Base-by-base conservation (phyloP, 371 early-diverging fungal species). In the Dinochytrium kinnereticum region DNA sequence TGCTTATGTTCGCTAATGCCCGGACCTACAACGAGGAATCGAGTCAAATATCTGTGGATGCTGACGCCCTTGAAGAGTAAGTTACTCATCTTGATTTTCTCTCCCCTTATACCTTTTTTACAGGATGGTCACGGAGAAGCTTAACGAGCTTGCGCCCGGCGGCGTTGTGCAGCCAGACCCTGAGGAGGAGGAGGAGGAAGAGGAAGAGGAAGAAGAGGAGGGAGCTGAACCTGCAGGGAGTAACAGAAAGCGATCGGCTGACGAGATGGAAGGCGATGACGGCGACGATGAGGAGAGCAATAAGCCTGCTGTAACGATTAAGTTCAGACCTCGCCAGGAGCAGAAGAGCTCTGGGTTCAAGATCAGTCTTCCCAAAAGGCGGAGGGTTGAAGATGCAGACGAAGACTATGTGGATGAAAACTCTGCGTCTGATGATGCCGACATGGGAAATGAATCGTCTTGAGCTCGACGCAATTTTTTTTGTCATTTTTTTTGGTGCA, bases 1-100 rank as follows among this genome's bases (percentile, higher is more conserved):
- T 88, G 0, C 77, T 89, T 15, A 91, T 95, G 91, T 90, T 92
- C 38, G 77, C 81, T 1, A 95, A 95, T 76, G 95, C 95, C 0
- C 89, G 90, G 71, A 87, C 82, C 7, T 95, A 93, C 78, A 95
- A 95, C 59, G 81, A 86, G 7, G 90, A 91, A 64, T 92, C 90
- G n/a, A 91, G 91, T 10, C 84, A 87, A 65, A 91, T 94, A 0
- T 91, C 89, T 76, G 77, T 89, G 34, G 95, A 95, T 81, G 93
- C 94, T 19, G 74, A 82, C 28, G 84, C 80, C 38, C 81, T 94
- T 75, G 73, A 84, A 64, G 28, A 59, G 51, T 72, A 34, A 61
- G 10, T 13, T 61, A 21, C 61, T 31, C 36, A 10, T 13, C n/a
- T 61, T 61, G 36, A 26, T 33, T 61, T 10, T 5, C 28, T 5